phyloP scores from a whole-genome alignment of 768 basidiomycete species.

The Termitomyces sp. region DNA sequence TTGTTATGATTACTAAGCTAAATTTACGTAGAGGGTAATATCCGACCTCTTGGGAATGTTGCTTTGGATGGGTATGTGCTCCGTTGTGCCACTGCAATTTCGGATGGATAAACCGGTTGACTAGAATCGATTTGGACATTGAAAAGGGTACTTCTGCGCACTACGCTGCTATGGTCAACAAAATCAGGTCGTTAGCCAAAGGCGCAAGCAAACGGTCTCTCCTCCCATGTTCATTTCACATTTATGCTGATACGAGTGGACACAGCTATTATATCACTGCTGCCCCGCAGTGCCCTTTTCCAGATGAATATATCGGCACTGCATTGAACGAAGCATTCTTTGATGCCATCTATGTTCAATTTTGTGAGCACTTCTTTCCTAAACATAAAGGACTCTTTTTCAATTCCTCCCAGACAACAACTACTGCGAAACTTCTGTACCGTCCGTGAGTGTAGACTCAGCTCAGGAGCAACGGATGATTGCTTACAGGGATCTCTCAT shows the following conservation, averaged over 20 bases:
- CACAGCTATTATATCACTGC: constrained; percentile 62
- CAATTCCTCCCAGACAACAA: constrained; percentile 44
- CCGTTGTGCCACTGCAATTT: neutral
- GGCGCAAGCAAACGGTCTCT: constrained; percentile 46
- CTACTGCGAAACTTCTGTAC: constrained; percentile 44
- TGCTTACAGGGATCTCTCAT: constrained; percentile 3
- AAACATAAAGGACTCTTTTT: constrained; percentile 1
- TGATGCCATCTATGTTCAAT: constrained; percentile 73
- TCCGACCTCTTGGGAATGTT: constrained; percentile 65
- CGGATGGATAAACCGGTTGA: neutral
- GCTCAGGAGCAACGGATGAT: neutral
- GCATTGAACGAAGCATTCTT: constrained; percentile 60
- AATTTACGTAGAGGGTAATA: constrained; percentile 29
- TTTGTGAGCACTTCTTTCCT: constrained; percentile 36
- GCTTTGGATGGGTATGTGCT: constrained; percentile 63
- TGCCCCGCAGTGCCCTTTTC: constrained; percentile 66
- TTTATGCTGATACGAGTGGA: neutral
- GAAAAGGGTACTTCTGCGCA: constrained; percentile 54
- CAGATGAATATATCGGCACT: constrained; percentile 59
- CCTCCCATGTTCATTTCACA: neutral
- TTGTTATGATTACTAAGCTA: neutral
- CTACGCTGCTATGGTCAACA: constrained; percentile 51
- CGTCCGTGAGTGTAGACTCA: constrained; percentile 26
- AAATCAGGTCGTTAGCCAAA: constrained; percentile 45
- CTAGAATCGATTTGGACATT: constrained; percentile 68